Evolutionary conservation across 108 stramenopile species (phyloP).

Genomic region (Conticribra weissflogii): DNA sequence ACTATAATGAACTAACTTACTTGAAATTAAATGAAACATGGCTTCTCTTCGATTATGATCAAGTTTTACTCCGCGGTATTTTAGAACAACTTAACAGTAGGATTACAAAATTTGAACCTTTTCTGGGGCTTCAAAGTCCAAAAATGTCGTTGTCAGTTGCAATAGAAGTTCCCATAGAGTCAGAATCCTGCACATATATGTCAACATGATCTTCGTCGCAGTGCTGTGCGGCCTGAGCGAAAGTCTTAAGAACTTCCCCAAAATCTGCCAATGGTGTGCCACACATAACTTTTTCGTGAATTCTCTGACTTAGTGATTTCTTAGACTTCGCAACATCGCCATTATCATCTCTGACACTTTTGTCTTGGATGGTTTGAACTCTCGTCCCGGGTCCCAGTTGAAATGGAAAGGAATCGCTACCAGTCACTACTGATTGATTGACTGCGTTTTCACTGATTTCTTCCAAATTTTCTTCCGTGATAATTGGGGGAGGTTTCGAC

Average conservation of each 20-base stretch:
- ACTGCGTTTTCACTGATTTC: neutral
- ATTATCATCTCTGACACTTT: neutral
- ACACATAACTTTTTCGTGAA: constrained; percentile 1
- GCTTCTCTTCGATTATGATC: too few species aligned
- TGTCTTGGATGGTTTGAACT: neutral
- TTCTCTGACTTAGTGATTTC: neutral
- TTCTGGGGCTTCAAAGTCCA: neutral
- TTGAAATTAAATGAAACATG: too few species aligned
- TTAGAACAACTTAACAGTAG: too few species aligned
- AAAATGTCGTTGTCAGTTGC: constrained; percentile 1
- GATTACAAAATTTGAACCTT: too few species aligned
- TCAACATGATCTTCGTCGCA: constrained; percentile 13
- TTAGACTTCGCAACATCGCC: neutral
- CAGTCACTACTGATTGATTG: neutral
- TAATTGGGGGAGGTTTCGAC: too few species aligned
- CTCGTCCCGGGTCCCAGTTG: neutral
- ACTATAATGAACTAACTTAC: too few species aligned
- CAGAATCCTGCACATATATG: constrained; percentile 2
- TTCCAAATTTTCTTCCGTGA: neutral
- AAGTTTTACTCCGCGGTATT: too few species aligned
- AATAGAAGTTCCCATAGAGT: constrained; percentile 3
- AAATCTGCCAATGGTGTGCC: constrained; percentile 3
- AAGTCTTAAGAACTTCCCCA: neutral
- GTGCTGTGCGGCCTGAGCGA: constrained; percentile 2
- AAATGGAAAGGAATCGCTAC: neutral